Evolutionary conservation across 371 early-diverging fungal genomes (phyloP), one percentile per base, ranked within the genome.

Genomic region (Capillidium heterosporum): DNA sequence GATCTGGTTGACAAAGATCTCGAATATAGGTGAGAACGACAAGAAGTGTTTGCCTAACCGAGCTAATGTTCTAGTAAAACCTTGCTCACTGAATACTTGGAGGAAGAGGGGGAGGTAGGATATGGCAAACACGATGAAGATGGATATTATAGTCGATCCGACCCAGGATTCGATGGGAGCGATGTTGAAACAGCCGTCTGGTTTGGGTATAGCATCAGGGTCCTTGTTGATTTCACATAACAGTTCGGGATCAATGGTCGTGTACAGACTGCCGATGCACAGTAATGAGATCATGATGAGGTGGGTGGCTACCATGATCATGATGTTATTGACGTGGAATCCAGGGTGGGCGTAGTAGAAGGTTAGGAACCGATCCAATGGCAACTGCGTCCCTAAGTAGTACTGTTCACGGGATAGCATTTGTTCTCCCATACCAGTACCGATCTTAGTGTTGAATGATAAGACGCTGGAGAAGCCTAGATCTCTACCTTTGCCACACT

Each of bases 401-500:
- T 90, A 90, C 65, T 89, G 83, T 63, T 90, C 92, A 57, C 92
- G 76, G 3, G 89, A 89, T 35, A 90, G 67, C 80, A 88, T 84
- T 65, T 91, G 91, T 66, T 91, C 90, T 27, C 85, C 89, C 87
- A 90, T 90, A 57, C 91, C 91, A 0, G 86, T 83, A 47, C 89
- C 88, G 56, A 90, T 87, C 70, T 91, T 91, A 49, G 89, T 84
- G 41, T 81, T 83, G 63, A 89, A 91, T 66, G 83, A 80, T 61
- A 91, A 77, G 53, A 88, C 84, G 5, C 88, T 87, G 42, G 83
- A 79, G 71, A 90, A 88, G 2, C 91, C 90, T 42, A 91, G 71
- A 72, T 91, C 92, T 59, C 88, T 82, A 2, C 92, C 92, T 68
- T 91, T 91, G 48, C 91, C 89, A 63, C 88, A 87, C 64, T 91